Base-by-base conservation (phyloP, 768 basidiomycete species). In the Auriscalpium orientale region DNA sequence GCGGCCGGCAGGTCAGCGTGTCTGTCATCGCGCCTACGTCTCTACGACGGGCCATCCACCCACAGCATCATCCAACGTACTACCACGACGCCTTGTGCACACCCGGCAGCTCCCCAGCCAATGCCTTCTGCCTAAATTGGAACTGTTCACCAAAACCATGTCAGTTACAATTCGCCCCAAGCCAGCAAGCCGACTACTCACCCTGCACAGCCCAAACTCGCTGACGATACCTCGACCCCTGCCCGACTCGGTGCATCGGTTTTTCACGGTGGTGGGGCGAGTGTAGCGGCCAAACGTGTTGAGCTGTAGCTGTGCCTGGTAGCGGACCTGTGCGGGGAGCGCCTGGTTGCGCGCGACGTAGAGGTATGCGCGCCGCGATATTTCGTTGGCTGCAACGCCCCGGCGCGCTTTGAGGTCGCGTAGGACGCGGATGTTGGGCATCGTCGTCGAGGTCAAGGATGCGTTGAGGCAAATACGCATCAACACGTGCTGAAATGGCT, bases 1-100 rank as follows among this genome's bases (percentile, higher is more conserved):
- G 28, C 28, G 28, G 28, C 28, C 22, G 22, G 22, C 2, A 28
- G 22, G 22, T 28, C 22, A 28, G 22, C 22, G 22, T 28, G 22
- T 28, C 22, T 28, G 22, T 5, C 28, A 28, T 28, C 28, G 28
- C 28, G 5, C 28, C 28, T 28, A 28, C 28, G 28, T 28, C 28
- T 28, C 28, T 28, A 28, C 28, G 28, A 28, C 28, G 28, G 28
- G 28, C 28, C 28, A 28, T 28, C 28, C 28, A 28, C 28, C 28
- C 28, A 28, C 28, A 28, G 4, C 28, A 28, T 28, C 28, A 28
- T 28, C 28, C 28, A 28, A 28, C 28, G 28, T 28, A 13, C 68
- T 76, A 97, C 94, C 95, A 98, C n/a, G 86, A 89, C 8, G 94
- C 91, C 65, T 95, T 94, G 46, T 79, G 77, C 28, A 98, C 91